These are phyloP conservation scores for Margaritispora aquatica DNA, from an alignment of 495 filamentous ascomycete species.

Conservation along the genomic window DNA sequence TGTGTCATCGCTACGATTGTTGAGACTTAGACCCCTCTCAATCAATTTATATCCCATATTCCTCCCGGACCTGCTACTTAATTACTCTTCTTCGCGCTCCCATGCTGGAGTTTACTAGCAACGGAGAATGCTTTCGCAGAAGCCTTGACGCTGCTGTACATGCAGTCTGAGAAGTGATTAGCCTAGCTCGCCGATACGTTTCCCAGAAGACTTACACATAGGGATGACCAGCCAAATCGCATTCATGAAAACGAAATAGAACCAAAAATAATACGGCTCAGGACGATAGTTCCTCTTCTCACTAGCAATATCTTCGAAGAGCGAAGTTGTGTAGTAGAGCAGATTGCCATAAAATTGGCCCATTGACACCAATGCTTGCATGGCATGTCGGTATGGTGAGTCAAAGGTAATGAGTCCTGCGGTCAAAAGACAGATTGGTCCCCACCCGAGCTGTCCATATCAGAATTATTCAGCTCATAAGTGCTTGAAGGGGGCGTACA, in stretches of 20 bases:
- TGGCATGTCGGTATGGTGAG: conserved; percentile 44
- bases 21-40: too few relatives aligned
- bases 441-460: conserved; percentile 44
- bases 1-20: too few relatives aligned
- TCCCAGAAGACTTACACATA: neutral
- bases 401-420: conserved; percentile 39
- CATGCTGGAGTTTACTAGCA: neutral
- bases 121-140: conserved; percentile 12
- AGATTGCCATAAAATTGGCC: conserved; percentile 56
- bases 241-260: conserved; percentile 53
- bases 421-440: conserved; percentile 46
- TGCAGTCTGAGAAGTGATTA: conserved; percentile 8
- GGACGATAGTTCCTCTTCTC: conserved; percentile 44
- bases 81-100: neutral
- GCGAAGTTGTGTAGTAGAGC: conserved; percentile 51
- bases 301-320: conserved; percentile 39
- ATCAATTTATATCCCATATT: too few relatives aligned
- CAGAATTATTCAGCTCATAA: conserved; percentile 25
- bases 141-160: conserved; percentile 10
- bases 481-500: conserved; percentile 21
- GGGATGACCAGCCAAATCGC: conserved; percentile 54
- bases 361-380: conserved; percentile 46
- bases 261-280: conserved; percentile 49
- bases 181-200: neutral
- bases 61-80: neutral